These are phyloP conservation scores for Citeromyces nyonsensis DNA, from an alignment of 805 yeast genomes.

Conservation along the genomic window DNA sequence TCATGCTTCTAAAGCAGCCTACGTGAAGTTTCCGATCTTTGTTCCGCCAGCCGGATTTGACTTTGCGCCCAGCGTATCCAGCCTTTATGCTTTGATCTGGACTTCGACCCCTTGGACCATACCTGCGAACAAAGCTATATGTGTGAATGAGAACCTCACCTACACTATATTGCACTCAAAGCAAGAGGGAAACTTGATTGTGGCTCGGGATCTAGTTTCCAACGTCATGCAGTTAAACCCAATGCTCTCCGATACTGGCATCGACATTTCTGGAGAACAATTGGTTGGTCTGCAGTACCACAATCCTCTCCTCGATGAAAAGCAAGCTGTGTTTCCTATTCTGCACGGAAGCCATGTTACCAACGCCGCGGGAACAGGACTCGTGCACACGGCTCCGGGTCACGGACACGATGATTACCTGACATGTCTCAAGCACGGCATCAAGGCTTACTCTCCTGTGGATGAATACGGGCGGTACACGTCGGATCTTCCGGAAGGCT, in stretches of 20 bases:
- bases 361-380: slow-evolving; percentile 75
- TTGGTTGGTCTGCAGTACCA: slow-evolving; percentile 28
- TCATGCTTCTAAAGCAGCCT: slow-evolving; percentile 56
- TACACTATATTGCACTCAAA: slow-evolving; percentile 33
- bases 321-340: slow-evolving; percentile 46
- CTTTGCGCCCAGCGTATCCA: too few relatives aligned
- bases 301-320: slow-evolving; percentile 31
- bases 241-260: slow-evolving; percentile 8
- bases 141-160: slow-evolving; percentile 39
- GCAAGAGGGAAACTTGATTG: slow-evolving; percentile 34
- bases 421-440: slow-evolving; percentile 39
- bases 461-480: slow-evolving; percentile 61
- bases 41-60: background rate
- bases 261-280: slow-evolving; percentile 21
- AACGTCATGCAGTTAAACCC: slow-evolving; percentile 17
- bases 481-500: slow-evolving; percentile 27
- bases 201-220: slow-evolving; percentile 34
- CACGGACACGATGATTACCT: slow-evolving; percentile 92
- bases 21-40: slow-evolving; percentile 60
- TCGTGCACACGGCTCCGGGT: slow-evolving; percentile 96
- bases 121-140: slow-evolving; percentile 74
- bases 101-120: slow-evolving; percentile 98
- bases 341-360: slow-evolving; percentile 76
- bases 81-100: slow-evolving; percentile 53
- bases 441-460: slow-evolving; percentile 63